Evolutionary conservation across 495 filamentous ascomycete species (phyloP).

Genomic region (Jackrogersella minutella): DNA sequence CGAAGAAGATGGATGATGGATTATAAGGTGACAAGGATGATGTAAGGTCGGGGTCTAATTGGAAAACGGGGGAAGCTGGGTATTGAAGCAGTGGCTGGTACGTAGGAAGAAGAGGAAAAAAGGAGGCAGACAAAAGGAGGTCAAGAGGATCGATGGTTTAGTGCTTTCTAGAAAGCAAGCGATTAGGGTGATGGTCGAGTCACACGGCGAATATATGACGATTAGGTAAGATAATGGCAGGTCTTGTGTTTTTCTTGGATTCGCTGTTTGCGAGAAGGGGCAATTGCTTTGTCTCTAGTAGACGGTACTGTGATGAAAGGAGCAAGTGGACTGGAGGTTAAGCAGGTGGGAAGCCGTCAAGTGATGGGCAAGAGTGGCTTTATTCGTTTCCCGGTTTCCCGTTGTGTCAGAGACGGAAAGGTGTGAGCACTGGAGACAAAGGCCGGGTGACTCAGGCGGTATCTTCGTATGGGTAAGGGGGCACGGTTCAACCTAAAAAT

Average conservation of each 20-base stretch:
- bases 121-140: slow-evolving; percentile 6
- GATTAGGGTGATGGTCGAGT: slow-evolving; percentile 29
- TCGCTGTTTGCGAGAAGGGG: slow-evolving; percentile 37
- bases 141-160: slow-evolving; percentile 18
- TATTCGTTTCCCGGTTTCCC: slow-evolving; percentile 18
- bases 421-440: slow-evolving; percentile 32
- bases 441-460: slow-evolving; percentile 45
- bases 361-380: slow-evolving; percentile 37
- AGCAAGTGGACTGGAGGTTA: slow-evolving; percentile 10
- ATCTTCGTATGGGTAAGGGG: slow-evolving; percentile 27
- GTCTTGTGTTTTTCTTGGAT: slow-evolving; percentile 32
- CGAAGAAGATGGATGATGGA: slow-evolving; percentile 8
- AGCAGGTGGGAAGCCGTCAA: slow-evolving; percentile 40
- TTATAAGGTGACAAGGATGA: slow-evolving; percentile 15
- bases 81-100: slow-evolving; percentile 6
- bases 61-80: neutral
- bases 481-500: slow-evolving; percentile 2
- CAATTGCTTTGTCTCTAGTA: slow-evolving; percentile 36
- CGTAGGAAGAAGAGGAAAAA: too few species aligned
- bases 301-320: slow-evolving; percentile 21
- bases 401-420: slow-evolving; percentile 30
- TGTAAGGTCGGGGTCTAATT: slow-evolving; percentile 14
- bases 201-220: slow-evolving; percentile 32
- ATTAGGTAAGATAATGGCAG: slow-evolving; percentile 41
- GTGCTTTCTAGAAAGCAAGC: slow-evolving; percentile 33